phyloP scores from a whole-genome alignment of 176 grass and related monocot species.

The Dendrocalamus sinicus region DNA sequence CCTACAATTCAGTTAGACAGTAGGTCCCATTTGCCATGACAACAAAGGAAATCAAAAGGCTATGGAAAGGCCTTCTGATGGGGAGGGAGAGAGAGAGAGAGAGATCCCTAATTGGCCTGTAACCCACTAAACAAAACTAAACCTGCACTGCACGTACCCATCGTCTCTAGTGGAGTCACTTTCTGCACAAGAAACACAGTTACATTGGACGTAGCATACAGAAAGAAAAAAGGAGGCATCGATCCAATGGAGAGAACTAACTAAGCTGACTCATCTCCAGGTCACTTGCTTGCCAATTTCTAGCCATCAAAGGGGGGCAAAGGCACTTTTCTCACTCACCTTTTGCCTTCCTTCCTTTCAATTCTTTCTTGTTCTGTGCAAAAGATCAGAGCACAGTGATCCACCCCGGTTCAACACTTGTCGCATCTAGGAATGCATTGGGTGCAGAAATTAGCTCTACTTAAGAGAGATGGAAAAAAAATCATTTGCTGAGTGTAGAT shows the following conservation, averaged over 20 bases:
- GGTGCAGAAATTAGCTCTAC: not conserved
- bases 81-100: not conserved
- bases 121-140: conserved; percentile 27
- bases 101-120: not conserved
- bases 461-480: not conserved
- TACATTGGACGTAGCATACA: not conserved
- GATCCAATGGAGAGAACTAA: conserved; percentile 21
- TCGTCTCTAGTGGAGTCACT: not conserved
- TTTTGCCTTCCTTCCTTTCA: not conserved
- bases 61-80: not conserved
- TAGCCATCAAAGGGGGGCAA: not conserved
- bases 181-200: not conserved
- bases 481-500: not conserved
- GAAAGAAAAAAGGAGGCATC: not conserved
- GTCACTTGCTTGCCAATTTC: not conserved
- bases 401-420: not conserved
- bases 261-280: conserved; percentile 37
- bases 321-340: not conserved
- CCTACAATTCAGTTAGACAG: too few relatives aligned
- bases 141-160: not conserved
- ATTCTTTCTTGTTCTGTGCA: not conserved
- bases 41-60: not conserved
- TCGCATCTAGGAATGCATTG: not conserved
- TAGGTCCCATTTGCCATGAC: not conserved
- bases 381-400: conserved; percentile 8